A percentile compares a stretch with the other conserved stretches of the same genome.
phyloP scores from a whole-genome alignment of 176 grass and related monocot genomes.

The bread wheat (Triticum aestivum) region DNA sequence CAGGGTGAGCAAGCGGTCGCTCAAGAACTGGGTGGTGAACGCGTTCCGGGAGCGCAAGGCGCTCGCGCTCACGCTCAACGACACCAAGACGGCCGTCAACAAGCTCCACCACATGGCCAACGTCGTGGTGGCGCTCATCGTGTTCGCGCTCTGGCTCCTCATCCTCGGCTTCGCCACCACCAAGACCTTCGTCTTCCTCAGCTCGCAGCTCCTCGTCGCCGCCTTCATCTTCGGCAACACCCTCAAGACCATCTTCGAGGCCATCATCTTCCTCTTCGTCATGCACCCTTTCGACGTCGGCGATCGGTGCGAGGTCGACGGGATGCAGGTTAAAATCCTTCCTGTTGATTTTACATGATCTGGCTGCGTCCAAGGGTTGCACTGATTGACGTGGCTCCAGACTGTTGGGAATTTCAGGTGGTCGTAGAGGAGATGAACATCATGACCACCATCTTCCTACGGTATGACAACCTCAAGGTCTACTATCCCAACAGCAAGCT shows the following conservation, averaged over 20 bases:
- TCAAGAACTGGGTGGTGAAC: conserved; percentile 91
- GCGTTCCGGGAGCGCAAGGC: conserved; percentile 91
- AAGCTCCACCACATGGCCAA: conserved; percentile 98
- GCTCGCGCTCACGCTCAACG: conserved; percentile 94
- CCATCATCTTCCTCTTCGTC: conserved; percentile 94
- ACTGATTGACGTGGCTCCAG: conserved; percentile 7
- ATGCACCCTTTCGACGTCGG: conserved; percentile 97
- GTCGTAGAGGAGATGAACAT: conserved; percentile 99
- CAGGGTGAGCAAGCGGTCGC: conserved; percentile 71
- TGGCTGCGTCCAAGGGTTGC: too few species aligned
- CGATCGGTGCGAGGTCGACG: conserved; percentile 79
- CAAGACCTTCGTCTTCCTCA: conserved; percentile 77
- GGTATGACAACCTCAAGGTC: conserved; percentile 91
- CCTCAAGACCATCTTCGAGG: conserved; percentile 87
- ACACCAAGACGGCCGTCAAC: conserved; percentile 94
- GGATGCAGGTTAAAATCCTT: conserved; percentile 57
- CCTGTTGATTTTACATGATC: not conserved
- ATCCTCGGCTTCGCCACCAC: conserved; percentile 81
- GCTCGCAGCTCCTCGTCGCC: conserved; percentile 78
- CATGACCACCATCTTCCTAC: conserved; percentile 86
- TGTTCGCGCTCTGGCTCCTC: conserved; percentile 77
- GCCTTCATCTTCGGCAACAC: conserved; percentile 98
- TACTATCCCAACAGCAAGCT: conserved; percentile 86
- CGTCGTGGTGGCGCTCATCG: conserved; percentile 59
- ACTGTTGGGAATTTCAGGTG: conserved; percentile 46